A percentile compares a stretch with the other conserved stretches of the same genome.
Conservation (phyloP, 805 yeast genomes). For the Cyberlindnera misumaiensis region DNA sequence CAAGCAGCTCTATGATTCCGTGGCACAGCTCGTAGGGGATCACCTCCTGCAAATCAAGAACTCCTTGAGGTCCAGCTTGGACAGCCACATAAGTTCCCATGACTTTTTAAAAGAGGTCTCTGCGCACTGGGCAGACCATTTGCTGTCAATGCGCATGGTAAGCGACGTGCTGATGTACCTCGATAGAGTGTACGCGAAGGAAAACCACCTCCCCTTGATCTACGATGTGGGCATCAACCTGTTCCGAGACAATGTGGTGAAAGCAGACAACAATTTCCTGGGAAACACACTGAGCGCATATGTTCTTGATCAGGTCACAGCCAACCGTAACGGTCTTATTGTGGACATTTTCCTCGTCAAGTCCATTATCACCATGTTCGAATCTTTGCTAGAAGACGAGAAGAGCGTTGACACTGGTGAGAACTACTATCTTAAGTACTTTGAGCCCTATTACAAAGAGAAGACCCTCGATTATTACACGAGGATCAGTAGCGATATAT, state of each 20-base stretch:
- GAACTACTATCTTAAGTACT: slow-evolving; percentile 52
- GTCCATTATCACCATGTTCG: slow-evolving; percentile 63
- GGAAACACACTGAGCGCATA: slow-evolving; percentile 44
- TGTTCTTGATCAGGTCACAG: slow-evolving; percentile 48
- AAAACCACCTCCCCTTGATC: slow-evolving; percentile 51
- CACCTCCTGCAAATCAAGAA: slow-evolving; percentile 34
- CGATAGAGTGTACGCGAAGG: slow-evolving; percentile 79
- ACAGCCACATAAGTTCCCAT: slow-evolving; percentile 10
- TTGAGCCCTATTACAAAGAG: slow-evolving; percentile 59
- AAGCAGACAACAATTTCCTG: slow-evolving; percentile 40
- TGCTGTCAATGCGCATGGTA: slow-evolving; percentile 66
- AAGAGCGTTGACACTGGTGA: slow-evolving; percentile 37
- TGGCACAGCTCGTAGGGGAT: slow-evolving; percentile 37
- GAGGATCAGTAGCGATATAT: slow-evolving; percentile 36
- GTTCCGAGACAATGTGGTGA: slow-evolving; percentile 57
- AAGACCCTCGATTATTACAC: slow-evolving; percentile 52
- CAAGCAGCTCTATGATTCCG: slow-evolving; percentile 55
- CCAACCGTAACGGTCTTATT: slow-evolving; percentile 49
- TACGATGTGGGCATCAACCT: slow-evolving; percentile 69
- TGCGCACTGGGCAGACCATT: slow-evolving; percentile 59
- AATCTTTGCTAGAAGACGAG: slow-evolving; percentile 46
- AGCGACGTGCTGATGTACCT: slow-evolving; percentile 82
- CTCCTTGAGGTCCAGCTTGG: slow-evolving; percentile 11
- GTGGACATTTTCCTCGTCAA: slow-evolving; percentile 54
- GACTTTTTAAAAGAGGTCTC: slow-evolving; percentile 32